Conservation (phyloP, 2,329 filamentous ascomycete genomes). For the Aspergillus ochraceus region DNA sequence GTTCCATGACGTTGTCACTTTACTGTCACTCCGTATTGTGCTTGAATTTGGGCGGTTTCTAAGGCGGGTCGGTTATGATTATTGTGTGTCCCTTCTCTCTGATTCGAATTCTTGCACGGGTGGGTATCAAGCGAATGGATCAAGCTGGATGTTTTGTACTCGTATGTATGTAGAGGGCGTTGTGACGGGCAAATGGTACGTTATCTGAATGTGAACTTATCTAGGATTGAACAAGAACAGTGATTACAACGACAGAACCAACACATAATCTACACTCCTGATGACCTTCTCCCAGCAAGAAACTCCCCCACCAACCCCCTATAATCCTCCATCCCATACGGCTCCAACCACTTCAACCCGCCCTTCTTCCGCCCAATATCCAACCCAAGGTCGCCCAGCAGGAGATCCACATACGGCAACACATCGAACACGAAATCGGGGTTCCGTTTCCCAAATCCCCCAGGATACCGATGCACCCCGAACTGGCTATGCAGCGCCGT, state of each 20-base stretch:
- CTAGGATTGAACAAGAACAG: not conserved
- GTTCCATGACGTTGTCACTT: not conserved
- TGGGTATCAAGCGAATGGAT: not conserved
- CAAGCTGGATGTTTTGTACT: slow-evolving; percentile 9
- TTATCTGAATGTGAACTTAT: not conserved
- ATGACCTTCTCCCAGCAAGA: slow-evolving; percentile 16
- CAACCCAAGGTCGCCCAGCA: slow-evolving; percentile 67
- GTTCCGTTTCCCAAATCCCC: slow-evolving; percentile 57
- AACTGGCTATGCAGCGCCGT: slow-evolving; percentile 67
- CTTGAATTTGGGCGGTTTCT: not conserved
- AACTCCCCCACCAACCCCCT: slow-evolving; percentile 43
- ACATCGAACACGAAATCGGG: slow-evolving; percentile 73
- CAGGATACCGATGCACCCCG: slow-evolving; percentile 64
- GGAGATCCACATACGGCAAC: slow-evolving; percentile 69
- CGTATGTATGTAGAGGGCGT: slow-evolving; percentile 17
- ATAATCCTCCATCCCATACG: slow-evolving; percentile 45
- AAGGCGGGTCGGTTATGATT: not conserved
- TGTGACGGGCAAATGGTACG: not conserved
- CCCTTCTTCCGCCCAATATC: slow-evolving; percentile 41
- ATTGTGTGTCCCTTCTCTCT: not conserved
- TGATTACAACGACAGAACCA: no score
- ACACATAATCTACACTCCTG: no score
- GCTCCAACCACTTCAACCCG: slow-evolving; percentile 32
- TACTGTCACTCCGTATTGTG: not conserved
- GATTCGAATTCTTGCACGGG: not conserved